Evolutionary conservation across 2,329 filamentous ascomycete species (phyloP).

Genomic region (Trichoderma simmonsii): DNA sequence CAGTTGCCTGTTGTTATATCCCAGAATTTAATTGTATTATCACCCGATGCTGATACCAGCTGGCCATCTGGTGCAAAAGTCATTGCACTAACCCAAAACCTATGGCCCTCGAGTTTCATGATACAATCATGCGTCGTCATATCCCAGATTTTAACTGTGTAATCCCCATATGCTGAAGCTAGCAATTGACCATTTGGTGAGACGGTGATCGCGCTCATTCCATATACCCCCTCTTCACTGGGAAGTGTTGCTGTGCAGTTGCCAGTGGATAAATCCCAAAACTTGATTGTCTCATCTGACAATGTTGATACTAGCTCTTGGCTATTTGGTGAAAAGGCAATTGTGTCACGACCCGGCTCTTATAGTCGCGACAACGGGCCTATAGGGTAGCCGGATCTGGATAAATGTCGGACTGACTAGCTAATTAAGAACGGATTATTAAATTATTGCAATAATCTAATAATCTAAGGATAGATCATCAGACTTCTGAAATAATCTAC

Average conservation of each 20-base stretch:
- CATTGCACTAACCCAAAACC: not conserved
- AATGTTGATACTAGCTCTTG: not conserved
- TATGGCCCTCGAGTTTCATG: not conserved
- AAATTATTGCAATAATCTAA: too few species aligned
- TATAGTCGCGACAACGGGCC: too few species aligned
- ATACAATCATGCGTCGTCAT: not conserved
- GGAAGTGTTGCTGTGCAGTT: not conserved
- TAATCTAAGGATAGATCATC: too few species aligned
- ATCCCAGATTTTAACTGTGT: not conserved
- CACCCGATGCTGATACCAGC: not conserved
- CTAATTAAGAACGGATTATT: too few species aligned
- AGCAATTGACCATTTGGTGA: not conserved
- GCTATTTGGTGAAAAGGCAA: not conserved
- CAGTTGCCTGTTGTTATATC: not conserved
- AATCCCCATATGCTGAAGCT: not conserved
- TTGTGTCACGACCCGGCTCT: too few species aligned
- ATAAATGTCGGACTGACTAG: too few species aligned
- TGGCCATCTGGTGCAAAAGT: not conserved
- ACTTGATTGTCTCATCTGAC: not conserved
- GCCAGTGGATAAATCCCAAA: not conserved
- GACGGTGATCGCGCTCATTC: not conserved
- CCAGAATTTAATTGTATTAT: not conserved
- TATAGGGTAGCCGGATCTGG: too few species aligned
- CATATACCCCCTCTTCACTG: not conserved
- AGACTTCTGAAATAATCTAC: too few species aligned